Evolutionary conservation across 2,329 filamentous ascomycete genomes (phyloP).

Genomic region (Sarocladium brachiariae): DNA sequence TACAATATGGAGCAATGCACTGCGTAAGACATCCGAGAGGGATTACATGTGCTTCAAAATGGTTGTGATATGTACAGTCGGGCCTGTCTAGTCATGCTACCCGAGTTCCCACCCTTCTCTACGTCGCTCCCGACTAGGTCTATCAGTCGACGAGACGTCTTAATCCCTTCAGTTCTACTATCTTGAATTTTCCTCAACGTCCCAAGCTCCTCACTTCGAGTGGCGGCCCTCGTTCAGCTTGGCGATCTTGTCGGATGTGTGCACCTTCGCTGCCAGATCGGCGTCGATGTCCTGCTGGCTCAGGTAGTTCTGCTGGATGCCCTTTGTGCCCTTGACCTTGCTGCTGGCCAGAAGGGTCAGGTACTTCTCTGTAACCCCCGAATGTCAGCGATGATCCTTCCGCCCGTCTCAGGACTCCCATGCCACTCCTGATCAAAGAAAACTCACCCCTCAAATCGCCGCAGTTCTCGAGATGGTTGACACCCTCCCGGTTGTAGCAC

Average conservation of each 20-base stretch:
- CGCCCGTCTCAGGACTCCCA: no score
- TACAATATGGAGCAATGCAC: neutral
- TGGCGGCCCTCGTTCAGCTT: constrained; percentile 26
- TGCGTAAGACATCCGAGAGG: neutral
- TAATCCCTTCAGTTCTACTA: neutral
- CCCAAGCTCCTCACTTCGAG: neutral
- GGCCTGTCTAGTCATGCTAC: neutral
- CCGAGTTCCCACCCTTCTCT: neutral
- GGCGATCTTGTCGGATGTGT: constrained; percentile 32
- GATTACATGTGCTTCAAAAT: neutral
- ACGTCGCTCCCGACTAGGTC: neutral
- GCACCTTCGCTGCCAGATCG: constrained; percentile 31
- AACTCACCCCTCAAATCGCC: constrained; percentile 72
- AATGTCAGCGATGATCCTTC: constrained; percentile 14
- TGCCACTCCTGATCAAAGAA: no score
- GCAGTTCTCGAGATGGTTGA: constrained; percentile 86
- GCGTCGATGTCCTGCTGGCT: constrained; percentile 40
- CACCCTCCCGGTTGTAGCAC: constrained; percentile 77
- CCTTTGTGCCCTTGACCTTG: constrained; percentile 72
- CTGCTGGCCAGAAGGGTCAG: constrained; percentile 69
- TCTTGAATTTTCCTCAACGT: neutral
- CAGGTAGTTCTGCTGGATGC: constrained; percentile 72
- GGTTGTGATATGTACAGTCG: constrained; percentile 1
- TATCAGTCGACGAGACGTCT: neutral
- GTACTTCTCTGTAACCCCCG: constrained; percentile 61